phyloP scores from a whole-genome alignment of 345 rosid species.

The Triadica sebifera region DNA sequence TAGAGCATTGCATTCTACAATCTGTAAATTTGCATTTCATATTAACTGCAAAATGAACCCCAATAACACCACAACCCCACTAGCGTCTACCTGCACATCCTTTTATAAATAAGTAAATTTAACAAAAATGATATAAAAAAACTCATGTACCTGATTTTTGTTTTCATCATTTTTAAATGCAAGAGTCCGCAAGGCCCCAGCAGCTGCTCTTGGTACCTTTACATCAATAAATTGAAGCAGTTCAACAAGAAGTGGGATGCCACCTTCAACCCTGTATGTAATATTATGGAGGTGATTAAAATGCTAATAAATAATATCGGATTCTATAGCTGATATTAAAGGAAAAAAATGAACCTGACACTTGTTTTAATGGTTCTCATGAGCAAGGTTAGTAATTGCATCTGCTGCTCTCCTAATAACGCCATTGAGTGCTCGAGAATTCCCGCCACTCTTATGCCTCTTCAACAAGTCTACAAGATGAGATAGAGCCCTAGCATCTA shows the following conservation, averaged over 20 bases:
- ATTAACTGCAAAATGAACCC: conserved; percentile 25
- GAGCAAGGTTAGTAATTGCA: conserved; percentile 68
- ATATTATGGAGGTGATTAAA: conserved; percentile 8
- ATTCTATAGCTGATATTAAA: neutral
- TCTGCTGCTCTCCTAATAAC: conserved; percentile 75
- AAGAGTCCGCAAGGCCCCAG: conserved; percentile 69
- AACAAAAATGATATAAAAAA: neutral
- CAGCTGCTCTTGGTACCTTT: conserved; percentile 79
- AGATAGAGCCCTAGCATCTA: conserved; percentile 66
- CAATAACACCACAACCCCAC: neutral
- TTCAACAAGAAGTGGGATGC: conserved; percentile 70
- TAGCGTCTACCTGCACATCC: neutral
- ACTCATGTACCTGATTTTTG: conserved; percentile 49
- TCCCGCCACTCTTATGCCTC: conserved; percentile 29
- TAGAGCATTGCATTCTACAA: conserved; percentile 61
- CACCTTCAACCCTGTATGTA: conserved; percentile 59
- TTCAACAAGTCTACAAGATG: conserved; percentile 53
- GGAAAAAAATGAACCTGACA: conserved; percentile 43
- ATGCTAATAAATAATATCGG: neutral
- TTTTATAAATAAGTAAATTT: neutral
- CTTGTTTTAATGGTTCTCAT: conserved; percentile 65
- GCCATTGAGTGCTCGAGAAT: conserved; percentile 32
- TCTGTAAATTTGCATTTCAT: conserved; percentile 42
- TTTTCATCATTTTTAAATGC: conserved; percentile 76
- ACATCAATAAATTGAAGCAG: conserved; percentile 49